Evolutionary conservation across 1,139 yeast species (phyloP).

Genomic region (Blastobotrys ciferrii): DNA sequence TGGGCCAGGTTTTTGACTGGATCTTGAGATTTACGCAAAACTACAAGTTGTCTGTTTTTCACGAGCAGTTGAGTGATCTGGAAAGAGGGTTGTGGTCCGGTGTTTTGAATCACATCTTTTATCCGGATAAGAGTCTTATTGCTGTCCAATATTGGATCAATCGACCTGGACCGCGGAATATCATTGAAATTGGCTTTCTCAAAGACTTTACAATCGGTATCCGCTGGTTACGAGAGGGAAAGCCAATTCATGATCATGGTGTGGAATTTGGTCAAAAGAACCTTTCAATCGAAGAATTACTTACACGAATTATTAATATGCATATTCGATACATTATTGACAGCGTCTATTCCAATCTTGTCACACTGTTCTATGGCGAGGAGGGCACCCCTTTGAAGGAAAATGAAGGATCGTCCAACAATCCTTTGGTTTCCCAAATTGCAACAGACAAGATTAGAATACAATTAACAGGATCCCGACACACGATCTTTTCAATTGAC

Average conservation of each 20-base stretch:
- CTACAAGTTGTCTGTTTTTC: constrained; percentile 68
- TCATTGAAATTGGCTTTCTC: constrained; percentile 67
- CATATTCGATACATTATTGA: constrained; percentile 33
- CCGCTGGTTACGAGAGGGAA: constrained; percentile 69
- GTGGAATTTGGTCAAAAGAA: constrained; percentile 29
- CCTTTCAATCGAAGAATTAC: constrained; percentile 31
- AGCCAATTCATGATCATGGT: constrained; percentile 30
- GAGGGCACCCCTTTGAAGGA: constrained; percentile 3
- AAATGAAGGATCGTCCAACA: background rate
- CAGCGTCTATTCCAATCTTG: constrained; percentile 25
- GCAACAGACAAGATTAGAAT: constrained; percentile 25
- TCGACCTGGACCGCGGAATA: constrained; percentile 44
- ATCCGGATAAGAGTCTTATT: constrained; percentile 60
- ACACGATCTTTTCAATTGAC: constrained; percentile 34
- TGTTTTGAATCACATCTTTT: constrained; percentile 63
- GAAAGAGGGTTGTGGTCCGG: constrained; percentile 64
- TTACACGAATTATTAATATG: constrained; percentile 30
- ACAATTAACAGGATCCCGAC: constrained; percentile 28
- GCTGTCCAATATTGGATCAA: constrained; percentile 69
- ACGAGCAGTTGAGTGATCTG: constrained; percentile 59
- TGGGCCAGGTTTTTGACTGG: constrained; percentile 62
- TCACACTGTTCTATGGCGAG: constrained; percentile 8
- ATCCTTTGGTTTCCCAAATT: constrained; percentile 13
- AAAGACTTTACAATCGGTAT: constrained; percentile 47
- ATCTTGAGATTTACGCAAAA: constrained; percentile 70